phyloP scores from a whole-genome alignment of 768 basidiomycete species.

The Leccinum sublutescens region DNA sequence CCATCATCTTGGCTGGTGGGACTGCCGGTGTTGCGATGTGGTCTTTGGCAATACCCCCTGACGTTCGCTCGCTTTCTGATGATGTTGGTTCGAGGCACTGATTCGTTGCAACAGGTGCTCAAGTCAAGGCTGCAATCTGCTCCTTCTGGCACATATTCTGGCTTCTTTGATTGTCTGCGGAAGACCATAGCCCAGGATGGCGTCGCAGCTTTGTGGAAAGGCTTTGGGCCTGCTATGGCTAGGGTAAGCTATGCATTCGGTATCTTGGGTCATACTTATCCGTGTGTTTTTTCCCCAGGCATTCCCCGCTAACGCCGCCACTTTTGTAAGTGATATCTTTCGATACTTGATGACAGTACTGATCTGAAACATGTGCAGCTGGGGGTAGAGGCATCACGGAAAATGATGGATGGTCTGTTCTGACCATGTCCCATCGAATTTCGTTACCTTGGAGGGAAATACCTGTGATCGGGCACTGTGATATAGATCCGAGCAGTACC shows the following conservation, averaged over 20 bases:
- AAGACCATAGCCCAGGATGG: conserved; percentile 93
- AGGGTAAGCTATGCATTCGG: conserved; percentile 48
- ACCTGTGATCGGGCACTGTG: conserved; percentile 3
- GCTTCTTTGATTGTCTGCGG: conserved; percentile 86
- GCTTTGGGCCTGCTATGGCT: conserved; percentile 96
- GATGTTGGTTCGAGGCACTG: conserved; percentile 1
- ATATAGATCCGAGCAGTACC: conserved; percentile 3
- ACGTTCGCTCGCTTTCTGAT: conserved; percentile 52
- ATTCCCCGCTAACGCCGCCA: conserved; percentile 96
- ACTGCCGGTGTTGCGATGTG: conserved; percentile 98
- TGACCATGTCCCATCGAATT: conserved; percentile 21
- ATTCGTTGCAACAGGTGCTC: conserved; percentile 61
- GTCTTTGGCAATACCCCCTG: conserved; percentile 95
- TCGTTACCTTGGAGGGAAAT: conserved; percentile 4
- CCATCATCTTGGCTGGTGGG: conserved; percentile 89
- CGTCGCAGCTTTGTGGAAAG: conserved; percentile 87
- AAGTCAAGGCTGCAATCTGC: conserved; percentile 97
- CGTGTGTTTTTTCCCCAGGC: conserved; percentile 49
- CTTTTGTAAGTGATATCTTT: conserved; percentile 61
- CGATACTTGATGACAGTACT: not conserved
- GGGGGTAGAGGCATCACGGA: conserved; percentile 89
- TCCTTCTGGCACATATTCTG: conserved; percentile 95
- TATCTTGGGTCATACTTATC: not conserved
- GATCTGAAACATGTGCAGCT: conserved; percentile 46
- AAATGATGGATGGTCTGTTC: conserved; percentile 71